These are phyloP conservation scores for Pseudevernia furfuracea DNA, from an alignment of 495 filamentous ascomycete species.

Conservation along the genomic window DNA sequence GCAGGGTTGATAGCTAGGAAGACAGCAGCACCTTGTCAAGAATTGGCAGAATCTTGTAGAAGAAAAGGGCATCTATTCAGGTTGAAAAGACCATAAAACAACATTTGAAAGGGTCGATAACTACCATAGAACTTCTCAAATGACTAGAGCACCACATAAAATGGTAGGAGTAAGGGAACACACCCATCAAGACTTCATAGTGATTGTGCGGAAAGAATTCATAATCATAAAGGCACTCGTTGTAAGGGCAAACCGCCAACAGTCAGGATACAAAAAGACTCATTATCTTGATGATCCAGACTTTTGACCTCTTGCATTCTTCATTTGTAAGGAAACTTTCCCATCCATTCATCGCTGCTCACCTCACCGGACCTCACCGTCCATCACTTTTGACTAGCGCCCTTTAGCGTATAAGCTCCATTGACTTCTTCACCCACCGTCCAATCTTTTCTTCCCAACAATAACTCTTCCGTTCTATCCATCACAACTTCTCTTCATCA, in stretches of 20 bases:
- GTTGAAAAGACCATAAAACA: too few species aligned
- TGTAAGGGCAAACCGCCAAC: neutral
- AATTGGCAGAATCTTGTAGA: too few species aligned
- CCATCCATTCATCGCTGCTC: neutral
- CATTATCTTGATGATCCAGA: neutral
- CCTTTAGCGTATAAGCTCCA: neutral
- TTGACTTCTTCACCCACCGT: neutral
- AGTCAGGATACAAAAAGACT: too few species aligned
- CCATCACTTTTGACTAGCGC: neutral
- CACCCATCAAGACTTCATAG: neutral
- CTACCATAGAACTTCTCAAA: too few species aligned
- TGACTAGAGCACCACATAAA: too few species aligned
- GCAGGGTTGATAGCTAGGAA: too few species aligned
- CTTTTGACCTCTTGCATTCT: neutral
- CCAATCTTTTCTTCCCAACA: neutral
- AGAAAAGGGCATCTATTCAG: too few species aligned
- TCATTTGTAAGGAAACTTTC: neutral
- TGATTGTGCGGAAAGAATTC: neutral
- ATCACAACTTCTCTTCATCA: neutral
- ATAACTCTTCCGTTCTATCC: neutral
- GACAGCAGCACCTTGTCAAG: too few species aligned
- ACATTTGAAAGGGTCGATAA: too few species aligned
- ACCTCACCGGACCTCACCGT: neutral
- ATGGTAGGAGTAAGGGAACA: too few species aligned
- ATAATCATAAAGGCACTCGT: neutral